These are phyloP conservation scores for Xerocomellus dryophilus DNA, from an alignment of 768 basidiomycete genomes.

Conservation along the genomic window DNA sequence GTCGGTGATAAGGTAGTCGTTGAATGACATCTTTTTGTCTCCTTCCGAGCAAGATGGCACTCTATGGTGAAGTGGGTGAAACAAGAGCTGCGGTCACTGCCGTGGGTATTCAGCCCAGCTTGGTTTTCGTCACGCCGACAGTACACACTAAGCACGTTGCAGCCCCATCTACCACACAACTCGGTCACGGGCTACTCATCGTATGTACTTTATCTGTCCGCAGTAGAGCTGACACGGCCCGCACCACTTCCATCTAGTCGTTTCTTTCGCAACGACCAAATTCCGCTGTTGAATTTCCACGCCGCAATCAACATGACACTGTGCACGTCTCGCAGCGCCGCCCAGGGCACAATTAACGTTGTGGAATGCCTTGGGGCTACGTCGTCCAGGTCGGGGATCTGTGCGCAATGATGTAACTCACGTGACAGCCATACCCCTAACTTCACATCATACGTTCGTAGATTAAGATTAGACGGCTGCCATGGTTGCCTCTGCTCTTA, in stretches of 20 bases:
- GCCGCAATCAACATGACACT: background rate
- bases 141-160: no score
- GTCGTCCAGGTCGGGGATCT: background rate
- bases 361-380: background rate
- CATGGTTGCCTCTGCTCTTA: constrained; percentile 11
- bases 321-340: background rate
- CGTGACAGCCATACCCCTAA: constrained; percentile 11
- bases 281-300: background rate
- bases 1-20: constrained; percentile 68
- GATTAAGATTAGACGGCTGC: background rate
- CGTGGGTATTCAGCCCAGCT: background rate
- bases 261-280: background rate
- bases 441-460: background rate
- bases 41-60: background rate
- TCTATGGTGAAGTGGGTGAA: background rate
- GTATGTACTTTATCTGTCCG: background rate
- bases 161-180: background rate
- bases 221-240: background rate
- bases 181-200: background rate
- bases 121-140: background rate
- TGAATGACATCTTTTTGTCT: constrained; percentile 38
- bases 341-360: background rate
- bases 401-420: background rate
- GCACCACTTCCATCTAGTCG: background rate
- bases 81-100: constrained; percentile 2